Percentiles rank a stretch among this genome's conserved stretches.
These are phyloP conservation scores for Mycena venus DNA, from an alignment of 768 basidiomycete species.

Conservation along the genomic window DNA sequence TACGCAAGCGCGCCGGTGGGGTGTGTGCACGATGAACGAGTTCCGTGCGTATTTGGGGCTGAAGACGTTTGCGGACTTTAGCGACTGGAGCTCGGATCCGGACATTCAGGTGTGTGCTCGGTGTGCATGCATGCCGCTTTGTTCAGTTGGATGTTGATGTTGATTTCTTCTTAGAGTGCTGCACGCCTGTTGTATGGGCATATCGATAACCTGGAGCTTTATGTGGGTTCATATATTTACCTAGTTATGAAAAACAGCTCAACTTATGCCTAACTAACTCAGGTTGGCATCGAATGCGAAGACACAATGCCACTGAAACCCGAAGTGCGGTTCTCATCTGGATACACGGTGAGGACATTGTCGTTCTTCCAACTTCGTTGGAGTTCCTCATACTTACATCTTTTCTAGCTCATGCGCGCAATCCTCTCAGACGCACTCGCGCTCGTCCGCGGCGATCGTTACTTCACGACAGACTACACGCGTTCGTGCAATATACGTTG, in stretches of 20 bases:
- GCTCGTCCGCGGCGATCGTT: slow-evolving; percentile 66
- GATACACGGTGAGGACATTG: slow-evolving; percentile 58
- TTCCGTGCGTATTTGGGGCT: slow-evolving; percentile 66
- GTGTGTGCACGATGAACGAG: slow-evolving; percentile 69
- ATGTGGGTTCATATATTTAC: slow-evolving; percentile 21
- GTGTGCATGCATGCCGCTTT: neutral
- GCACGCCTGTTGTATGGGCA: slow-evolving; percentile 50
- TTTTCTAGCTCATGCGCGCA: slow-evolving; percentile 54
- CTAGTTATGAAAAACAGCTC: neutral
- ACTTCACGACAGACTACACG: slow-evolving; percentile 64
- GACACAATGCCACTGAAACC: slow-evolving; percentile 62
- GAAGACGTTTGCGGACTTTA: slow-evolving; percentile 60
- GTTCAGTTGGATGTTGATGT: neutral
- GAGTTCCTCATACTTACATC: neutral
- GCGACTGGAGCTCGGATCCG: slow-evolving; percentile 66
- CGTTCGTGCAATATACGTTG: slow-evolving; percentile 45
- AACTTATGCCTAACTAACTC: neutral
- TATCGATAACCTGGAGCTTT: slow-evolving; percentile 54
- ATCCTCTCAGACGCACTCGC: slow-evolving; percentile 67
- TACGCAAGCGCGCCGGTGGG: slow-evolving; percentile 66
- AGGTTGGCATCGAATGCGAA: slow-evolving; percentile 57
- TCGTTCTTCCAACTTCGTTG: neutral
- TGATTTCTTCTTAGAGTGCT: slow-evolving; percentile 35
- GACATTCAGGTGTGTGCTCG: slow-evolving; percentile 52
- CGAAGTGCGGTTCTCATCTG: slow-evolving; percentile 70